Conservation (phyloP, 2,329 filamentous ascomycete species). For the Penicillium sp. region DNA sequence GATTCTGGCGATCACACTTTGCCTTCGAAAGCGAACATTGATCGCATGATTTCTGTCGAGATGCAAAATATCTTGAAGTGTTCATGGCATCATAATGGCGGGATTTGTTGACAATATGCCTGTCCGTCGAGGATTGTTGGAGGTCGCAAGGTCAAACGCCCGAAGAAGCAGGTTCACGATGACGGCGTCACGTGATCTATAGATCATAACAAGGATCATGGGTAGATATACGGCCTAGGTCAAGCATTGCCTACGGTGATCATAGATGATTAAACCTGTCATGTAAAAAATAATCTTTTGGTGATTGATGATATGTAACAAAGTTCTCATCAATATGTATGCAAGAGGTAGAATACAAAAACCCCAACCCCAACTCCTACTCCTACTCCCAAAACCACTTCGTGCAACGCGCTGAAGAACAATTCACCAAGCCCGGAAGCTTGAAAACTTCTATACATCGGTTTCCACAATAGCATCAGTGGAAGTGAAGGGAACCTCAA, state of each 20-base stretch:
- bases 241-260: background rate
- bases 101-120: background rate
- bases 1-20: slow-evolving; percentile 23
- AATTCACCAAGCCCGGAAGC: slow-evolving; percentile 5
- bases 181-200: background rate
- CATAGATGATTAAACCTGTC: background rate
- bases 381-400: slow-evolving; percentile 33
- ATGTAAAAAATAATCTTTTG: background rate
- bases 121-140: background rate
- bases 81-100: slow-evolving; percentile 13
- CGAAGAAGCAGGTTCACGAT: background rate
- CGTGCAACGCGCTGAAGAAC: slow-evolving; percentile 25
- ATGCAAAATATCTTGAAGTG: slow-evolving; percentile 22
- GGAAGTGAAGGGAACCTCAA: slow-evolving; percentile 70
- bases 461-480: slow-evolving; percentile 22
- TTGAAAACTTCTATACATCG: slow-evolving; percentile 30
- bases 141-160: background rate
- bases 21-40: slow-evolving; percentile 25
- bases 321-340: slow-evolving; percentile 16
- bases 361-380: slow-evolving; percentile 29
- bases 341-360: slow-evolving; percentile 28
- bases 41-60: slow-evolving; percentile 27
- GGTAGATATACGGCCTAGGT: background rate
- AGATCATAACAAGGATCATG: background rate
- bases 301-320: background rate